Base-by-base conservation (phyloP, 2,329 filamentous ascomycete genomes). In the Ophiostoma novo-ulmi region DNA sequence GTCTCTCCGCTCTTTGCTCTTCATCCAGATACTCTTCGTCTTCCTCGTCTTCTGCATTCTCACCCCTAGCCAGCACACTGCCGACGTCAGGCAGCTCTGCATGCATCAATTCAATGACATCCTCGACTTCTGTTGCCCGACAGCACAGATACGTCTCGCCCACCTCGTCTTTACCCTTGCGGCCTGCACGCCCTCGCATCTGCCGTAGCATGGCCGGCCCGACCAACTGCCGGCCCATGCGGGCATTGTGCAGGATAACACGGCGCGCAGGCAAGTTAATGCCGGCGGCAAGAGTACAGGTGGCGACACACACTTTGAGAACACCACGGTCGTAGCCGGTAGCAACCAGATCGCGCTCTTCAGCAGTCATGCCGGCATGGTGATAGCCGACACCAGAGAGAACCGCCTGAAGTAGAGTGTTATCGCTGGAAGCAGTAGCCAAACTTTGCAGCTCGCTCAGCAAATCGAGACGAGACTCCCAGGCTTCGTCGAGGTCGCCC, bases 81-180 rank as follows among this genome's bases (percentile, higher is more conserved):
- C 85, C 83, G 41, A 93, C 85, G 11, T 85, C 83, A 0, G 91
- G 91, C 74, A 93, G 82, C 70, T 93, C 89, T 1, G 90, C 88
- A 75, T 91, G 86, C 82, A 93, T 86, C 55, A 93, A 80, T 71
- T 90, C 87, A 41, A 90, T 83, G 5, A 93, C 89, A 20, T 86
- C 86, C 75, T 91, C 88, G 17, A 93, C 78, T 74, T 93, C 91
- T 11, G 82, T 79, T 75, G 88, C 85, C 39, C 88, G 85, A 76
- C 91, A 93, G 76, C 91, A 93, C 1, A 93, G 81, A 77, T 91
- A 93, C 1, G 90, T 93, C 79, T 93, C 91, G 1, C 91, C 91
- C 66, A 91, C 81, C 68, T 91, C 89, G 70, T 92, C 90, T 76
- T 92, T 93, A 67, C 91, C 91, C 78, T 93, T 93, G 70, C 91